Evolutionary conservation across 2,329 filamentous ascomycete genomes (phyloP).

Genomic region (Pseudogymnoascus sp.): DNA sequence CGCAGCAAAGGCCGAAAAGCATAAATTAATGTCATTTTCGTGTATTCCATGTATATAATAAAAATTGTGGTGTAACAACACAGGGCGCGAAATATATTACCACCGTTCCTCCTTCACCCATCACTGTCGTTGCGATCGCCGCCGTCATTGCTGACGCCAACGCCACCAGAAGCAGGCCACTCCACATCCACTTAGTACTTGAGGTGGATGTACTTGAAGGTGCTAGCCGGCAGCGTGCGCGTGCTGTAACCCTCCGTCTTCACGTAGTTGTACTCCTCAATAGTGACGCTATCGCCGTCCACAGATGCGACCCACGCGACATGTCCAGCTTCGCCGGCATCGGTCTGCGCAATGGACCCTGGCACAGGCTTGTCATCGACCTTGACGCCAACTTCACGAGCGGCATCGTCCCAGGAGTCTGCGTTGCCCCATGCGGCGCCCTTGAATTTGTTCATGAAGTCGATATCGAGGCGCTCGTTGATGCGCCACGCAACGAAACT

Average conservation of each 20-base stretch:
- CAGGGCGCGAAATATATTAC: neutral
- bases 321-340: neutral
- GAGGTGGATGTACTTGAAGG: neutral
- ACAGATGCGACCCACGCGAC: neutral
- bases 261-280: neutral
- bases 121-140: neutral
- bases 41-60: neutral
- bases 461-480: constrained; percentile 10
- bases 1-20: neutral
- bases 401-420: neutral
- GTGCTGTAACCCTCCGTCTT: neutral
- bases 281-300: neutral
- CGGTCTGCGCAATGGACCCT: neutral
- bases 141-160: neutral
- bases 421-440: constrained; percentile 10
- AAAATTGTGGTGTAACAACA: neutral
- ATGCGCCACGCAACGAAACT: constrained; percentile 13
- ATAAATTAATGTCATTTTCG: constrained; percentile 3
- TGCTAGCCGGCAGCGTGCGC: neutral
- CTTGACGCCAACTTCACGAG: neutral
- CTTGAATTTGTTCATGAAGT: constrained; percentile 12
- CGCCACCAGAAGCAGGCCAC: neutral
- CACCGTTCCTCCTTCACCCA: neutral
- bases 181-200: neutral
- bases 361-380: neutral